Conservation (phyloP, 768 basidiomycete genomes). For the Dacryopinax primogenitus region DNA sequence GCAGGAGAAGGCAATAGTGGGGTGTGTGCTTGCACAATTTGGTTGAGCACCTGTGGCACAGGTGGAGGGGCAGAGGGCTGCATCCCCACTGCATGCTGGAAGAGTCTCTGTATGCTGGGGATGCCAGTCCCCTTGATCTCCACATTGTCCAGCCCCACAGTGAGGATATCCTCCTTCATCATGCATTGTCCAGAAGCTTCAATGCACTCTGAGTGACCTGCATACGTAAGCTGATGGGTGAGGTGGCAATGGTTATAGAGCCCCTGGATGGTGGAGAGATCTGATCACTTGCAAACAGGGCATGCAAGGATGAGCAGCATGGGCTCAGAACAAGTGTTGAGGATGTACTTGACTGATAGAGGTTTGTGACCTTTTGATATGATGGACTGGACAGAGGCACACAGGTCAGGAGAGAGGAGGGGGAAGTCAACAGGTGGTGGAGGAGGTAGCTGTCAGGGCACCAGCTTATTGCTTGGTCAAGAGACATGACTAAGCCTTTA, state of each 20-base stretch:
- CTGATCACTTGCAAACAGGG: slow-evolving; percentile 34
- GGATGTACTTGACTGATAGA: not conserved
- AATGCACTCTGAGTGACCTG: slow-evolving; percentile 42
- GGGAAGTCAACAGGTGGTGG: slow-evolving; percentile 2
- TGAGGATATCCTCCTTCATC: slow-evolving; percentile 25
- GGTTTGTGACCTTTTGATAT: not conserved
- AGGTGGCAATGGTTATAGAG: slow-evolving; percentile 42
- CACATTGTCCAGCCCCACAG: slow-evolving; percentile 29
- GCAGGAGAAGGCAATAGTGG: not conserved
- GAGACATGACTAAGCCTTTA: too few relatives aligned
- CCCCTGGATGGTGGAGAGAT: slow-evolving; percentile 42
- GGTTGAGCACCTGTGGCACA: not conserved
- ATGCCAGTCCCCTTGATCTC: slow-evolving; percentile 34
- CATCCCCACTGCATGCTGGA: slow-evolving; percentile 39
- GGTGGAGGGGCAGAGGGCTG: not conserved
- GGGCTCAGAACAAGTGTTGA: slow-evolving; percentile 12
- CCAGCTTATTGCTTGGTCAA: too few relatives aligned
- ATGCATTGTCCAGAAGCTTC: slow-evolving; percentile 33
- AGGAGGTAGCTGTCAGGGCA: not conserved
- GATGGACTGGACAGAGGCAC: not conserved
- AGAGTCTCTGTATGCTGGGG: slow-evolving; percentile 37
- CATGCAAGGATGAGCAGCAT: slow-evolving; percentile 32
- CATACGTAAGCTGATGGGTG: slow-evolving; percentile 37
- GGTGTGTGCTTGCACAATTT: not conserved
- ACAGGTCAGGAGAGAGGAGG: not conserved